Evolutionary conservation across 352 stramenopile genomes (phyloP).

Genomic region (Pythium pyrilobum): DNA sequence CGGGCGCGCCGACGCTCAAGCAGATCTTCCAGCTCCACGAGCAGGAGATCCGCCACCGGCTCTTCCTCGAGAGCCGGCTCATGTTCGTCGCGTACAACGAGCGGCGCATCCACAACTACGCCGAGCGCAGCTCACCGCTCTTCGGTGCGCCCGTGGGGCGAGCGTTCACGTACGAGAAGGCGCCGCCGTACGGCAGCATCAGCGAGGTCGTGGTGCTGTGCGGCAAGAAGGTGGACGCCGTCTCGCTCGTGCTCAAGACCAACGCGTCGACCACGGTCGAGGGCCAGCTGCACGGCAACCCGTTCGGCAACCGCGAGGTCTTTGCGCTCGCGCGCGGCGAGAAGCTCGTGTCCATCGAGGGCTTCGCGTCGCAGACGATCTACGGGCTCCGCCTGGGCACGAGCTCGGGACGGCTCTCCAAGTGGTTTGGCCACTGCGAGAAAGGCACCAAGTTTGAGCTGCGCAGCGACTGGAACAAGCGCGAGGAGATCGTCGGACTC

Average conservation of each 20-base stretch:
- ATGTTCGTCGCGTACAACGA: conserved; percentile 72
- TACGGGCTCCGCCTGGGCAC: conserved; percentile 64
- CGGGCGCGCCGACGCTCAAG: conserved; percentile 62
- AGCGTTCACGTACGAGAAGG: conserved; percentile 56
- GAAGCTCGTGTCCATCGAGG: conserved; percentile 56
- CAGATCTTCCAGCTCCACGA: conserved; percentile 64
- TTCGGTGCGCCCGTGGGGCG: conserved; percentile 36
- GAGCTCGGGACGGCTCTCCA: conserved; percentile 46
- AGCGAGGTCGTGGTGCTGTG: conserved; percentile 58
- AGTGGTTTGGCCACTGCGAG: conserved; percentile 73
- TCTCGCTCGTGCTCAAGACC: conserved; percentile 57
- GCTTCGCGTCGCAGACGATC: conserved; percentile 67
- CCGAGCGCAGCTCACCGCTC: conserved; percentile 43
- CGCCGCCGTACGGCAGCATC: conserved; percentile 60
- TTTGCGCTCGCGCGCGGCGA: conserved; percentile 54
- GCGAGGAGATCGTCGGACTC: conserved; percentile 68
- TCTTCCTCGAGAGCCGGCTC: conserved; percentile 67
- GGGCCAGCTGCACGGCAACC: conserved; percentile 54
- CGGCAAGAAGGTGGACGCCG: conserved; percentile 68
- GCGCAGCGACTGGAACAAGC: conserved; percentile 42
- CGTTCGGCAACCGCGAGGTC: conserved; percentile 58
- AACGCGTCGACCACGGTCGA: conserved; percentile 36
- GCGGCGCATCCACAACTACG: conserved; percentile 60
- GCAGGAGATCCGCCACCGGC: conserved; percentile 39
- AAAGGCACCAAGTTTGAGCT: conserved; percentile 67